Evolutionary conservation across 2,329 filamentous ascomycete species (phyloP).

Genomic region (Cladobotryum protrusum): DNA sequence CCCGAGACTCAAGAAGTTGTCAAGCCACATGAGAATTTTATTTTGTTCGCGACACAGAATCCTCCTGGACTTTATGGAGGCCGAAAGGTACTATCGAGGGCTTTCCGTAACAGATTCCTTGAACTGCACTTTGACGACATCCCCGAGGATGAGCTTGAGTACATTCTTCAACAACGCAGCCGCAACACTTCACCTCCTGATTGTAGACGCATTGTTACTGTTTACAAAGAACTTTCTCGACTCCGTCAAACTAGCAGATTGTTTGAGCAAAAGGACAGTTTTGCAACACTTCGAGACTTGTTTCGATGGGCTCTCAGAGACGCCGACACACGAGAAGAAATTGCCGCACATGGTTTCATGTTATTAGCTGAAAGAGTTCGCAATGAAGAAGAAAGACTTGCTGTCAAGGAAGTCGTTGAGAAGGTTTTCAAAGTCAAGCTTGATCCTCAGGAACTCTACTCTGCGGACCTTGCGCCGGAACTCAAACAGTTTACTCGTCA

Average conservation of each 20-base stretch:
- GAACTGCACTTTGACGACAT: slow-evolving; percentile 98
- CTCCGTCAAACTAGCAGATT: slow-evolving; percentile 83
- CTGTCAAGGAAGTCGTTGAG: slow-evolving; percentile 84
- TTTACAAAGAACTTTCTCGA: slow-evolving; percentile 87
- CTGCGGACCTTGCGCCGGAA: slow-evolving; percentile 49
- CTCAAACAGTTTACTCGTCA: slow-evolving; percentile 42
- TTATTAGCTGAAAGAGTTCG: slow-evolving; percentile 88
- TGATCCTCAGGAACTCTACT: slow-evolving; percentile 68
- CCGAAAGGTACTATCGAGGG: slow-evolving; percentile 84
- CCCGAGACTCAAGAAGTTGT: slow-evolving; percentile 95
- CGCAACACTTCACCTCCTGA: slow-evolving; percentile 84
- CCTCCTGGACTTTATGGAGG: slow-evolving; percentile 93
- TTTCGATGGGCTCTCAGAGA: slow-evolving; percentile 90
- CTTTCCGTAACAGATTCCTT: slow-evolving; percentile 93
- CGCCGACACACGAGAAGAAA: slow-evolving; percentile 78
- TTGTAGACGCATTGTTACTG: slow-evolving; percentile 82
- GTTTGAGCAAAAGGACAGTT: slow-evolving; percentile 96
- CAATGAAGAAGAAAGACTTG: slow-evolving; percentile 77
- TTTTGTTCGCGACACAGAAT: slow-evolving; percentile 97
- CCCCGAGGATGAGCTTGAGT: slow-evolving; percentile 86
- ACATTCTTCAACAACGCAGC: slow-evolving; percentile 82
- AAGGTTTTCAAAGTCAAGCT: slow-evolving; percentile 82
- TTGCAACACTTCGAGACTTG: slow-evolving; percentile 89
- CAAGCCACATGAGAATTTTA: slow-evolving; percentile 87
- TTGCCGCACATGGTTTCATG: slow-evolving; percentile 94